These are phyloP conservation scores for Ceratobasidium sp. DNA, from an alignment of 1,284 basidiomycete genomes.

Conservation along the genomic window DNA sequence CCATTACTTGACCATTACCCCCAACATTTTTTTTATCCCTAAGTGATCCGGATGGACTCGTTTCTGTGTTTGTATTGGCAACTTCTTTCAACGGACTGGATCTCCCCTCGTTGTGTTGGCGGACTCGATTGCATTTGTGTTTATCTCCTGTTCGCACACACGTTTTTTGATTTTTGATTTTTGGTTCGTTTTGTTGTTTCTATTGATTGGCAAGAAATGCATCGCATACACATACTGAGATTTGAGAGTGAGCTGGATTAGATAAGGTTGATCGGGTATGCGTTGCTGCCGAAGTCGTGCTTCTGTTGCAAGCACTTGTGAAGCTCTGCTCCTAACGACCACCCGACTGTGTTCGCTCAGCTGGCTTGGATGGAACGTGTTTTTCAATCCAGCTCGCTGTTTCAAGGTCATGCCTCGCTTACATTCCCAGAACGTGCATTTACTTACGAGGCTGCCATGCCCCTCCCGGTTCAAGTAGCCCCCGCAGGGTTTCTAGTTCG, in stretches of 20 bases:
- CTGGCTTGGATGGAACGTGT: background rate
- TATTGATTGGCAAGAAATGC: conserved; percentile 10
- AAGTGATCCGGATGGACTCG: conserved; percentile 17
- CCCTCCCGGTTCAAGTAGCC: background rate
- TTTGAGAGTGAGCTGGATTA: too few species aligned
- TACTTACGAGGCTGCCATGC: background rate
- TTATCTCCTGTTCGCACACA: conserved; percentile 21
- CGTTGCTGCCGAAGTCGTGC: too few species aligned
- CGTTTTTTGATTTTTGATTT: too few species aligned
- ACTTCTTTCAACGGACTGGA: conserved; percentile 16
- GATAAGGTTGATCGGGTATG: too few species aligned
- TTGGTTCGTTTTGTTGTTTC: conserved; percentile 13
- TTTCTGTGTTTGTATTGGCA: conserved; percentile 17
- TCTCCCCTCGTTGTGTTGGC: conserved; percentile 36
- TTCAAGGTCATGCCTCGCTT: background rate
- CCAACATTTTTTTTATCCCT: conserved; percentile 6
- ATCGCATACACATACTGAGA: background rate
- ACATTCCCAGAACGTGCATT: background rate
- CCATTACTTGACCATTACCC: background rate
- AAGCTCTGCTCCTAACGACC: background rate
- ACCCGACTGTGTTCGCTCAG: background rate
- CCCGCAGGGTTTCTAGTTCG: conserved; percentile 7
- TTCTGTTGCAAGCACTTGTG: too few species aligned
- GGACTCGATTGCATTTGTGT: conserved; percentile 16
- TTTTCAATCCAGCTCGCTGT: background rate